These are phyloP conservation scores for Malus orientalis DNA, from an alignment of 306 rosid species.

Conservation along the genomic window DNA sequence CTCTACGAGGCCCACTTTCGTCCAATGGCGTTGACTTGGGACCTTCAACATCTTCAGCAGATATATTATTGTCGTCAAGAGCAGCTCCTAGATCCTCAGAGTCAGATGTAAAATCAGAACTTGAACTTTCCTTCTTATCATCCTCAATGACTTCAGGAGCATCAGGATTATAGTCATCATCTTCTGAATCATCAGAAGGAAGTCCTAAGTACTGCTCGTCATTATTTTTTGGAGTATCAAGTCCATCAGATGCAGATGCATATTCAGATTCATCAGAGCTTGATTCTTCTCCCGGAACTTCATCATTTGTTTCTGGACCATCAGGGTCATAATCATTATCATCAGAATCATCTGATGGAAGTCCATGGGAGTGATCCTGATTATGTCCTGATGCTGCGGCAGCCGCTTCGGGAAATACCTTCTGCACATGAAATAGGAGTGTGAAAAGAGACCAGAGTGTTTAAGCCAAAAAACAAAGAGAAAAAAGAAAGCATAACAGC, in stretches of 20 bases:
- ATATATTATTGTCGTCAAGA: conserved; percentile 30
- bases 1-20: conserved; percentile 9
- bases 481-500: background rate
- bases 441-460: conserved; percentile 13
- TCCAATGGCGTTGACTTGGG: conserved; percentile 22
- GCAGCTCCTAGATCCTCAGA: conserved; percentile 81
- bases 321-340: conserved; percentile 86
- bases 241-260: conserved; percentile 73
- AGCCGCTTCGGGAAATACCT: conserved; percentile 89
- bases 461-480: background rate
- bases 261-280: conserved; percentile 69
- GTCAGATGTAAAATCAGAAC: conserved; percentile 91
- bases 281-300: conserved; percentile 46
- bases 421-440: conserved; percentile 51
- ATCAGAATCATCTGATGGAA: conserved; percentile 87
- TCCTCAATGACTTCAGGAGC: conserved; percentile 33
- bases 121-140: conserved; percentile 51
- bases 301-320: conserved; percentile 45
- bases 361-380: conserved; percentile 47
- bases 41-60: conserved; percentile 28
- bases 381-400: conserved; percentile 44
- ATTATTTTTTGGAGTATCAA: conserved; percentile 35
- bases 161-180: conserved; percentile 65
- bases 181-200: conserved; percentile 93
- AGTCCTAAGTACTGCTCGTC: conserved; percentile 58